A percentile compares a stretch with the other conserved stretches of the same genome.
Conservation (phyloP, 2,329 filamentous ascomycete genomes). For the Hypoxylon sp. region DNA sequence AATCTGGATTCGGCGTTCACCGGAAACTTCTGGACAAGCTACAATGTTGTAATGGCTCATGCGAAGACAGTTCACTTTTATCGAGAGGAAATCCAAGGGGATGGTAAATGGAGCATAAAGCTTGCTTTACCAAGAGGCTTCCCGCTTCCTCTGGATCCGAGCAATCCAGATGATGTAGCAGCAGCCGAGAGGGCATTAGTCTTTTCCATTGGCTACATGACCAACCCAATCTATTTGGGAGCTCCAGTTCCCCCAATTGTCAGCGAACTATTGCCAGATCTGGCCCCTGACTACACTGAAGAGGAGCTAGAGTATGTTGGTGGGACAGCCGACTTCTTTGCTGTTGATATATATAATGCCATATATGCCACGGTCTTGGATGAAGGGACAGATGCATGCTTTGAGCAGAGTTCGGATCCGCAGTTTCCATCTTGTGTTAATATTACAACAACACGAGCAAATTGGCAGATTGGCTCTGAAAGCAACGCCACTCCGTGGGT, state of each 20-base stretch:
- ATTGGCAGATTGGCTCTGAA: slow-evolving; percentile 54
- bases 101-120: slow-evolving; percentile 65
- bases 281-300: slow-evolving; percentile 61
- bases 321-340: slow-evolving; percentile 68
- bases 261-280: slow-evolving; percentile 61
- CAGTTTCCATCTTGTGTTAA: slow-evolving; percentile 67
- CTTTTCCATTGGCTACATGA: slow-evolving; percentile 64
- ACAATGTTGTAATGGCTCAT: slow-evolving; percentile 62
- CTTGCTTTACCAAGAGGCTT: slow-evolving; percentile 63
- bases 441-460: background rate
- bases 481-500: slow-evolving; percentile 52
- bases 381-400: slow-evolving; percentile 63
- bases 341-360: slow-evolving; percentile 71
- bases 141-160: slow-evolving; percentile 61
- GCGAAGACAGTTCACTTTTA: slow-evolving; percentile 68
- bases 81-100: slow-evolving; percentile 66
- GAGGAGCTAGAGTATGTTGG: slow-evolving; percentile 65
- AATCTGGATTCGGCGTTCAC: slow-evolving; percentile 50
- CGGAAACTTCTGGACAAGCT: slow-evolving; percentile 47
- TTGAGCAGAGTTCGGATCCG: slow-evolving; percentile 60
- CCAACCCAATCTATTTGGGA: slow-evolving; percentile 68
- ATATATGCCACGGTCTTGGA: slow-evolving; percentile 65
- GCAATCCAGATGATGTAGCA: slow-evolving; percentile 59
- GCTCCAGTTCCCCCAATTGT: slow-evolving; percentile 65
- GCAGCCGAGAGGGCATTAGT: slow-evolving; percentile 64